Evolutionary conservation across 169 alveolate genomes (phyloP), one percentile per base, ranked within the genome.

Genomic region (Cryptosporidium baileyi): DNA sequence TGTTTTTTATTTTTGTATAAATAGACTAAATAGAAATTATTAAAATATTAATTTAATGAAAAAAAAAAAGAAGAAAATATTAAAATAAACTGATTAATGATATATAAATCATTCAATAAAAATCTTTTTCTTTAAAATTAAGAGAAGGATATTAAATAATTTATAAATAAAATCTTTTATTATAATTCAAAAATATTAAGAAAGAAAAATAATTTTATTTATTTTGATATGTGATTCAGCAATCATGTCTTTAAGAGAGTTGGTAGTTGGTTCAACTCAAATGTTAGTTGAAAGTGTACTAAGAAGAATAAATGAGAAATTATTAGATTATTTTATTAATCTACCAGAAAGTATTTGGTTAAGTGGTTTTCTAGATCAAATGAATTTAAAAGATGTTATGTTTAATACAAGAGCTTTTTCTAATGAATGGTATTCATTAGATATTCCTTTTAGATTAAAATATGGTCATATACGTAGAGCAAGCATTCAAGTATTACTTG

Each of bases 251-350:
- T 36, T 74, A 41, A 51, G 85, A 54, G 85, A 57, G 30, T 59
- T 74, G 40, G 85, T 74, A 38, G 67, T 74, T 24, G 85, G 85
- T 7, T 57, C 85, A 11, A 74, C 85, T 40, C 85, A 74, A 22
- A 74, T 74, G 85, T 44, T 74, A 15, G 85, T 74, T 54, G 85
- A 74, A 60, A 74, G 85, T 74, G 85, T 74, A 32, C 49, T 74
- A 28, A 74, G 85, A 38, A 74, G 85, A 38, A 74, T 74, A 7
- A 74, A 74, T 74, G 85, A 74, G 24, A 74, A 74, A 6, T 24
- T 74, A 8, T 67, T 74, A 13, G 59, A 74, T 57, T 74, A 74
- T 17, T 74, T 74, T 32, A 74, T 74, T n/a, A 74, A 74, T n/a
- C 40, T 74, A 45, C 85, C 85, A 1, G 85, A 74, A 40, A 74